These are phyloP conservation scores for Pichia sp. DNA, from an alignment of 1,139 yeast species.

Conservation along the genomic window DNA sequence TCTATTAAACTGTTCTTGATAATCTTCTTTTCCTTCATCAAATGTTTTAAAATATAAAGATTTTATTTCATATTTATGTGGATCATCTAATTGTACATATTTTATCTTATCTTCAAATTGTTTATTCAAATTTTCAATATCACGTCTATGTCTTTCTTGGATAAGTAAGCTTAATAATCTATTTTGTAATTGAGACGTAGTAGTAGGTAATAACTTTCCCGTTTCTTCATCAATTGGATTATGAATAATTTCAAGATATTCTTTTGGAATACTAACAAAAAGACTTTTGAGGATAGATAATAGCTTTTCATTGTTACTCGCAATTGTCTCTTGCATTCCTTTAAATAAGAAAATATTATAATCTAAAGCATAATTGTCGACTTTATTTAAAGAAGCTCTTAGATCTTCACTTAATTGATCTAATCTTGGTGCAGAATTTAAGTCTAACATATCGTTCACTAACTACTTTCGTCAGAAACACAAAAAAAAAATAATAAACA, in stretches of 20 bases:
- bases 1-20: conserved; percentile 23
- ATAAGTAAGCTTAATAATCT: conserved; percentile 27
- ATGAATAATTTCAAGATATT: conserved; percentile 18
- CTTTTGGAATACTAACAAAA: conserved; percentile 21
- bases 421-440: conserved; percentile 2
- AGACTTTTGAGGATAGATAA: conserved; percentile 19
- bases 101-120: conserved; percentile 19
- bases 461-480: too few relatives aligned
- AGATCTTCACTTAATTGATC: conserved; percentile 3
- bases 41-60: conserved; percentile 27
- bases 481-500: too few relatives aligned
- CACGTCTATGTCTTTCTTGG: conserved; percentile 32
- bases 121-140: conserved; percentile 24
- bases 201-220: conserved; percentile 20
- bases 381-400: conserved; percentile 16
- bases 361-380: conserved; percentile 32
- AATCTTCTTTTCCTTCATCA: conserved; percentile 14
- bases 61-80: conserved; percentile 28
- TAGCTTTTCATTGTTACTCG: conserved; percentile 16
- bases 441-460: conserved; percentile 2
- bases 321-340: conserved; percentile 24
- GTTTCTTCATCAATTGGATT: conserved; percentile 20
- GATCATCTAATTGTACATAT: conserved; percentile 20
- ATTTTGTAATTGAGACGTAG: conserved; percentile 29
- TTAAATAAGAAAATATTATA: conserved; percentile 30